phyloP scores from a whole-genome alignment of 2,329 filamentous ascomycete genomes.

The Polytolypa hystricis region DNA sequence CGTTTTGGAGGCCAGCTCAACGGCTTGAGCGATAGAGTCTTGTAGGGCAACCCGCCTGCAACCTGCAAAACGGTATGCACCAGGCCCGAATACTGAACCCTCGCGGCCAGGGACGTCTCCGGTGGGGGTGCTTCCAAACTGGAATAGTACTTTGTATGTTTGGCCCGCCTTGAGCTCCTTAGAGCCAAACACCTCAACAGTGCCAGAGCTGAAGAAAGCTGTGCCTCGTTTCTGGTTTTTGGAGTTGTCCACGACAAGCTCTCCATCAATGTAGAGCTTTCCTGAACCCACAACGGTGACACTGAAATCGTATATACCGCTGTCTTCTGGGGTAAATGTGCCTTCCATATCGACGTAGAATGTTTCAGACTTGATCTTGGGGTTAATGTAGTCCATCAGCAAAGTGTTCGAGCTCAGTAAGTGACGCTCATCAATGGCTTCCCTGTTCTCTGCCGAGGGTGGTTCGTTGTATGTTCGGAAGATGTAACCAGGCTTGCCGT shows the following conservation, averaged over 20 bases:
- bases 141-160: conserved; percentile 47
- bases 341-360: conserved; percentile 55
- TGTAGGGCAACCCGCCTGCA: conserved; percentile 47
- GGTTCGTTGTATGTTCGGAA: conserved; percentile 54
- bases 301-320: conserved; percentile 53
- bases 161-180: conserved; percentile 49
- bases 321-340: conserved; percentile 48
- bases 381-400: conserved; percentile 45
- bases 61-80: conserved; percentile 52
- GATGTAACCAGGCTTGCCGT: conserved; percentile 47
- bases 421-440: conserved; percentile 41
- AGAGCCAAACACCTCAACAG: conserved; percentile 50
- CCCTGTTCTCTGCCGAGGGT: conserved; percentile 36
- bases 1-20: conserved; percentile 54
- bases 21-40: conserved; percentile 54
- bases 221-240: conserved; percentile 53
- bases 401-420: conserved; percentile 35
- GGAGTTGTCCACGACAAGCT: conserved; percentile 54
- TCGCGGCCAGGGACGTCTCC: conserved; percentile 43
- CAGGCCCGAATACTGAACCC: conserved; percentile 43
- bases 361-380: conserved; percentile 40
- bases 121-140: conserved; percentile 50
- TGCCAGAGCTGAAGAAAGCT: conserved; percentile 55
- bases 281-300: conserved; percentile 55
- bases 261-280: conserved; percentile 52